Base-by-base conservation (phyloP, 257 asterid species). In the Jaltomata sinuosa region DNA sequence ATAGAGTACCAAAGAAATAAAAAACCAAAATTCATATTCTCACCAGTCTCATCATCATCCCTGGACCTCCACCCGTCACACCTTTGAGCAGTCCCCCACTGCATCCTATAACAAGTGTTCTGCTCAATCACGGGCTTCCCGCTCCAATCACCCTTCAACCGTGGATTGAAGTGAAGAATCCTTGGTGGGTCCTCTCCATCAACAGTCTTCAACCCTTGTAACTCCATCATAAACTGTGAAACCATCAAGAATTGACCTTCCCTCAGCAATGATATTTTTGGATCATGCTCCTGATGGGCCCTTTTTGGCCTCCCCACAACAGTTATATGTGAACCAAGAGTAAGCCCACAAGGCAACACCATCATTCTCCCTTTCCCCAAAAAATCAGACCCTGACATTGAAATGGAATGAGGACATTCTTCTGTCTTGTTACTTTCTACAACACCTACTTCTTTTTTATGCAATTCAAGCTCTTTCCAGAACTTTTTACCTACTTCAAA, bases 11-110 rank as follows among this genome's bases (percentile, higher is more conserved):
- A 59, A 59, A 80, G 6, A 32, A 80, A 22, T 10, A 54, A 34
- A 59, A 27, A 93, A 92, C 79, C 94, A 81, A 85, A 90, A 93
- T 0, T 57, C 67, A 52, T 45, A 34, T 47, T 67, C 96, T 87
- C 85, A 96, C 99, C 98, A 54, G 98, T 93, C 86, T 96, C 99
- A 87, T 94, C 99, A 83, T 96, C 98, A 32, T 96, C 97, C 47
- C 92, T 86, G 11, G 99, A 94, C 64, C 71, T 91, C 98, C 98
- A 93, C 25, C 99, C 99, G 57, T 94, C 97, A 59, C 99, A 96
- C 83, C 98, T 81, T 85, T 93, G 98, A 0, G 97, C 91, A 2
- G 94, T 88, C 38, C 97, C 96, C 97, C 97, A 93, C 86, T 93
- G 97, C 97, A 93, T 93, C 85, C 97, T 90, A 69, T 93, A 93